Conservation (phyloP, 2,329 filamentous ascomycete genomes). For the Diaporthe aspalathi region DNA sequence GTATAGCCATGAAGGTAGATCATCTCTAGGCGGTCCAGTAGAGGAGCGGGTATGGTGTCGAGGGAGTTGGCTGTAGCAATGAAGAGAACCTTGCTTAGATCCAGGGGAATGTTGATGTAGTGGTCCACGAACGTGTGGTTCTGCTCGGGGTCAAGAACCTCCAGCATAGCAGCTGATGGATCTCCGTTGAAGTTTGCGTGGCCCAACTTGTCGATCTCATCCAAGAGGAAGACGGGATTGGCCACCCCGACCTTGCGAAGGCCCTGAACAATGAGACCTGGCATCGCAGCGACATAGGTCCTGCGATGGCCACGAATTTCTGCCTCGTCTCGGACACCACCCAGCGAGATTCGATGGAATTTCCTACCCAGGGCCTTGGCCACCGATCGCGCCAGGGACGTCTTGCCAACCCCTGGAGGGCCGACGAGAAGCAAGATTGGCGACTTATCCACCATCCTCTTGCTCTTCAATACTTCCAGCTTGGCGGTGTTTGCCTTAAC, state of each 20-base stretch:
- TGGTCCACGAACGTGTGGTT: constrained; percentile 96
- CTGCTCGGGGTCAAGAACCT: constrained; percentile 97
- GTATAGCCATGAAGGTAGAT: constrained; percentile 96
- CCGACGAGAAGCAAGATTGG: constrained; percentile 94
- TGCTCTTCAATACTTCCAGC: constrained; percentile 80
- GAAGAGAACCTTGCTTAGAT: constrained; percentile 95
- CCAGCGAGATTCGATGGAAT: constrained; percentile 96
- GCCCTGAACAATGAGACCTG: constrained; percentile 91
- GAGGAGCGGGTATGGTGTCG: constrained; percentile 92
- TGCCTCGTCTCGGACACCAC: constrained; percentile 94
- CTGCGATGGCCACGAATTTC: constrained; percentile 95
- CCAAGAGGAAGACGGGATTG: constrained; percentile 94
- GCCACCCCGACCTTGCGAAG: constrained; percentile 94
- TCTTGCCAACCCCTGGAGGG: constrained; percentile 95
- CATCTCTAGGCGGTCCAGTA: constrained; percentile 97
- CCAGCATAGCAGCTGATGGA: constrained; percentile 96
- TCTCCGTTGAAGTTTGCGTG: constrained; percentile 93
- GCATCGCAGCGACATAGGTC: constrained; percentile 99
- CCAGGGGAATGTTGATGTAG: constrained; percentile 94
- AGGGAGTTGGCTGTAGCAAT: constrained; percentile 96
- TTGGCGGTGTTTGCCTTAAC: constrained; percentile 67
- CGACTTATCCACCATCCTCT: constrained; percentile 92
- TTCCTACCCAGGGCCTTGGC: constrained; percentile 92
- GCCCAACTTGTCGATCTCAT: constrained; percentile 98
- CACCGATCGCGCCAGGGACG: constrained; percentile 91